Base-by-base conservation (phyloP, 2,329 filamentous ascomycete genomes). In the Ophiocordyceps australis region DNA sequence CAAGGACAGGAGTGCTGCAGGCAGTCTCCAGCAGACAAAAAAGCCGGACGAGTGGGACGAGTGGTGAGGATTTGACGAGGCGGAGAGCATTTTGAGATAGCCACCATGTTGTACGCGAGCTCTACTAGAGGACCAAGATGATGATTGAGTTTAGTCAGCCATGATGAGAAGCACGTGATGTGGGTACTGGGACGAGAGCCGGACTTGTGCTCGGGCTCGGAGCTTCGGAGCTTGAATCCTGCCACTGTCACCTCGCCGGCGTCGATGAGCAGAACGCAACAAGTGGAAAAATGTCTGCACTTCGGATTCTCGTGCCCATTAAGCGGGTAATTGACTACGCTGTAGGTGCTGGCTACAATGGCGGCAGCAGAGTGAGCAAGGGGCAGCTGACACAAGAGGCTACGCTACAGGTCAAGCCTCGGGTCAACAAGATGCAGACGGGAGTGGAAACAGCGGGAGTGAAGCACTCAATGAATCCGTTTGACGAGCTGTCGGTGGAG, bases 381-480 rank as follows among this genome's bases (percentile, higher is more conserved):
- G 12, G 32, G 29, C 20, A 25, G 28, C 28, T 37, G 30, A 34
- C 21, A n/a, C n/a, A n/a, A n/a, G 28, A 19, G 18, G 23, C 15
- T n/a, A n/a, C n/a, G n/a, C n/a, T n/a, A 28, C 39, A 75, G 70
- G 66, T 74, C 59, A 74, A 74, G 45, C 69, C 69, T 30, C 67
- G 70, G 38, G 67, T 75, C 49, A 75, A 75, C 59, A 74, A 73
- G 50, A 55, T 69, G 41, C 65, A 69, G 55, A 94, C 86, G 33
- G 86, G 73, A 46, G 77, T 98, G 55, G 86, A 94, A 57, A 93
- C 80, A 28, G 65, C 75, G 36, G 80, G 80, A 39, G 83, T 95
- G 45, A 95, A 95, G 58, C 86, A 95, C 66, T 85, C 76, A 49
- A 86, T 98, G 71, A 98, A 95, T 65, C 89, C 89, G 13, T 98